phyloP scores from a whole-genome alignment of 1,284 basidiomycete genomes.

The Veloboletus limbatus region DNA sequence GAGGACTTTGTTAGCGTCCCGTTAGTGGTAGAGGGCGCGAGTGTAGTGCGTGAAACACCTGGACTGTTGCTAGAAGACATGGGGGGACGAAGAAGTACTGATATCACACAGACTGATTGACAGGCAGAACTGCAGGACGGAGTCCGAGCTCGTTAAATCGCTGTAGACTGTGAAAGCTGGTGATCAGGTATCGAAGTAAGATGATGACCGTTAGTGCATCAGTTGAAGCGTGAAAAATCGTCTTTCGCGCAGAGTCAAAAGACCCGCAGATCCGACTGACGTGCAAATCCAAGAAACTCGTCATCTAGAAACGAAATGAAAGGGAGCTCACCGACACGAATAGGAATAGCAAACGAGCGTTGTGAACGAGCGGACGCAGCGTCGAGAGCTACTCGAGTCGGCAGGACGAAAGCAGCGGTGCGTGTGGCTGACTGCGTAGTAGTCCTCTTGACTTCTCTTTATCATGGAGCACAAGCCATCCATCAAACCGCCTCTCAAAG shows the following conservation, averaged over 20 bases:
- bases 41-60: constrained; percentile 26
- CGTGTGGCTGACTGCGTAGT: too few relatives aligned
- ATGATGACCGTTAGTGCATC: constrained; percentile 9
- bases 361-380: constrained; percentile 5
- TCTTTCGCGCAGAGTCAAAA: constrained; percentile 33
- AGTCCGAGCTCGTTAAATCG: neutral
- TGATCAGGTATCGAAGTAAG: constrained; percentile 7
- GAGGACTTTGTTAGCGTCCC: constrained; percentile 39
- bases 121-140: too few relatives aligned
- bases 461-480: constrained; percentile 11
- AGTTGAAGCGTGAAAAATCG: constrained; percentile 41
- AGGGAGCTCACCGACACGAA: constrained; percentile 17
- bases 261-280: constrained; percentile 46
- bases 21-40: constrained; percentile 37
- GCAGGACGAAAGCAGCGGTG: neutral
- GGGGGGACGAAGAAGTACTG: neutral
- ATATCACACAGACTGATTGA: too few relatives aligned
- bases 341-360: constrained; percentile 3
- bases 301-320: constrained; percentile 26
- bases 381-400: neutral
- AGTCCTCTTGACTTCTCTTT: neutral
- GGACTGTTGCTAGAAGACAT: constrained; percentile 34
- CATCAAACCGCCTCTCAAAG: neutral
- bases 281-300: constrained; percentile 47
- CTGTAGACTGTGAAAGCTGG: neutral